Evolutionary conservation across 2,329 filamentous ascomycete genomes (phyloP).

Genomic region (Penicillium frequentans): DNA sequence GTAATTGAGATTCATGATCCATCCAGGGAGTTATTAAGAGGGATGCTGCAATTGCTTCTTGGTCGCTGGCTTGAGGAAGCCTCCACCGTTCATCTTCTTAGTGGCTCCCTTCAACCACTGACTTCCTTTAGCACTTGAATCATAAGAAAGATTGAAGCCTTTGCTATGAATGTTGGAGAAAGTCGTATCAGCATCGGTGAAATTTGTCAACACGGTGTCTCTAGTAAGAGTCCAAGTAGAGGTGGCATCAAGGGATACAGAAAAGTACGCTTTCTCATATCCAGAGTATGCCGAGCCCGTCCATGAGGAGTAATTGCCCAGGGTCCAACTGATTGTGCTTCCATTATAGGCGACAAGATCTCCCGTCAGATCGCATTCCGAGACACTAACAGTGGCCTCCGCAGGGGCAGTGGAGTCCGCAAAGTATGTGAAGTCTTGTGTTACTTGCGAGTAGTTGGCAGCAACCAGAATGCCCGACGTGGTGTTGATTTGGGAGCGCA

Average conservation of each 20-base stretch:
- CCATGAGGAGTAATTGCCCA: conserved; percentile 1
- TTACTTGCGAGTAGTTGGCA: conserved; percentile 28
- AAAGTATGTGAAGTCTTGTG: conserved; percentile 22
- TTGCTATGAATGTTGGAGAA: neutral
- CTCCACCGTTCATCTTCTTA: neutral
- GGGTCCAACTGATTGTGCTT: conserved; percentile 4
- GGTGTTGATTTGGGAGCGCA: conserved; percentile 1
- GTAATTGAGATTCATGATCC: too few relatives aligned
- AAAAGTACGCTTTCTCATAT: neutral
- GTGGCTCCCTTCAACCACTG: neutral
- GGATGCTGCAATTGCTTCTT: neutral
- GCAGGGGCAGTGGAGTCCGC: conserved; percentile 4
- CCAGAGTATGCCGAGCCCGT: conserved; percentile 1
- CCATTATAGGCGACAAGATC: conserved; percentile 8
- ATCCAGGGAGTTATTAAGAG: neutral
- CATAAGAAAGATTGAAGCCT: neutral
- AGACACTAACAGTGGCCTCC: neutral
- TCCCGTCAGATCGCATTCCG: neutral
- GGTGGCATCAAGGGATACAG: neutral
- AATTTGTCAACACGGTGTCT: neutral
- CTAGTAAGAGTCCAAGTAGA: conserved; percentile 2
- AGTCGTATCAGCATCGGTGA: neutral
- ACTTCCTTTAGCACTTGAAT: neutral
- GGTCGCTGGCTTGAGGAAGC: neutral
- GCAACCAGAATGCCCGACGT: conserved; percentile 20